Base-by-base conservation (phyloP, 169 alveolate species). In the Plasmodium yoelii region DNA sequence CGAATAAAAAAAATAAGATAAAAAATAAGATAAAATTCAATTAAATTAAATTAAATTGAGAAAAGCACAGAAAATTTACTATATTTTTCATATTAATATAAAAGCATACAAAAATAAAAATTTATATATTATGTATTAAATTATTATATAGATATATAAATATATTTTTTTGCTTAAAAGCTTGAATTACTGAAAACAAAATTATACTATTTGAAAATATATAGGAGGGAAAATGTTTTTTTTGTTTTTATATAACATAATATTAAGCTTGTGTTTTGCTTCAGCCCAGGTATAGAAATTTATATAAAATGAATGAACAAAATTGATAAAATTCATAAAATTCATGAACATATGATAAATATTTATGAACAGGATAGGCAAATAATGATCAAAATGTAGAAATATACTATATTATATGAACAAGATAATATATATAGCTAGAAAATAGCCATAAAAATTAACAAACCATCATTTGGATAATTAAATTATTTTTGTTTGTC, bases 231-330 rank as follows among this genome's bases (percentile, higher is more conserved):
- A 63, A 75, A 77, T 63, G 67, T 55, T 77, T 49, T 65, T 77
- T 77, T 67, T 68, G 55, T 56, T 63, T 51, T 39, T 77, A 19
- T 69, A 18, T 19, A 28, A 69, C 39, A 44, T 69, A 39, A 39
- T 77, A 39, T 28, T 77, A 26, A 47, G 42, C 55, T 24, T 77
- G 71, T 64, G 65, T 22, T 63, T 63, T 77, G 77, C 49, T 57
- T 28, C 18, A 24, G 88, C 88, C 15, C 88, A 77, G 55, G 88
- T 77, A 77, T 47, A 46, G 77, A 28, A 65, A 42, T 51, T 13
- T n/a, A 44, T 12, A 68, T 56, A 63, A 19, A 56, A 39, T 42
- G 56, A 71, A 7, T 12, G 34, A 55, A 53, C 53, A n/a, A 53
- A 51, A 24, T 18, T 7, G 26, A 53, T 15, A 49, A 70, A 22